phyloP scores from a whole-genome alignment of 768 basidiomycete species.

The Lentinula sp. region DNA sequence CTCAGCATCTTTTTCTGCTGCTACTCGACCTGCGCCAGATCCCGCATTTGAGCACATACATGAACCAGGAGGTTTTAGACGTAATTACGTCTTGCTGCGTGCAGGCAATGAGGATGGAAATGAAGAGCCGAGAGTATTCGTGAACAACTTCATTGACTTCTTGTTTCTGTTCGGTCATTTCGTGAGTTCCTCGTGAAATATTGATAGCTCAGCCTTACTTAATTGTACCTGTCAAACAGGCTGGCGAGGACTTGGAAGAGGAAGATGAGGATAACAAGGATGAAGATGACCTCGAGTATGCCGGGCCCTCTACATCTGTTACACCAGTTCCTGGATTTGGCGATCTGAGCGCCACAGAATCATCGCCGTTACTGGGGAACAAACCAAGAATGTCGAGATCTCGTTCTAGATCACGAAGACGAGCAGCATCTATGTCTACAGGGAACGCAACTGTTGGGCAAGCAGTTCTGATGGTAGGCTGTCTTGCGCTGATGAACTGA shows the following conservation, averaged over 20 bases:
- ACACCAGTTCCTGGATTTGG: conserved; percentile 16
- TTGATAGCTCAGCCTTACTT: not conserved
- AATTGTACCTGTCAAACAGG: conserved; percentile 37
- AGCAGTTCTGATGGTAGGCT: conserved; percentile 84
- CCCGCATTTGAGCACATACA: conserved; percentile 91
- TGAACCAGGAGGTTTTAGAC: conserved; percentile 90
- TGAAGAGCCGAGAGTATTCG: conserved; percentile 54
- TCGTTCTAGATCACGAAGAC: conserved; percentile 48
- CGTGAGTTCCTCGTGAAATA: conserved; percentile 41
- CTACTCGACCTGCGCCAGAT: conserved; percentile 43
- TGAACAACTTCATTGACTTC: conserved; percentile 90
- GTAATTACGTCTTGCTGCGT: conserved; percentile 76
- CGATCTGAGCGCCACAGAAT: conserved; percentile 16
- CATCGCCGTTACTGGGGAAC: conserved; percentile 40
- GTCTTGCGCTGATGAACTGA: not conserved
- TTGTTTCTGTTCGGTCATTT: conserved; percentile 94
- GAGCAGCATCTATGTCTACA: conserved; percentile 52
- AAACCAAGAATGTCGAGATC: conserved; percentile 25
- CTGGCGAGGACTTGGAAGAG: conserved; percentile 87
- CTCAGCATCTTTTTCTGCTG: conserved; percentile 63
- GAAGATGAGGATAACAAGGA: conserved; percentile 76
- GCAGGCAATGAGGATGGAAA: conserved; percentile 56
- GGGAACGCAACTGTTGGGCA: conserved; percentile 90
- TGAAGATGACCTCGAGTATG: conserved; percentile 17
- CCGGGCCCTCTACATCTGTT: not conserved